A percentile compares a stretch with the other conserved stretches of the same genome.
Evolutionary conservation across 1,284 basidiomycete genomes (phyloP).

Genomic region (Ganoderma multipileum): DNA sequence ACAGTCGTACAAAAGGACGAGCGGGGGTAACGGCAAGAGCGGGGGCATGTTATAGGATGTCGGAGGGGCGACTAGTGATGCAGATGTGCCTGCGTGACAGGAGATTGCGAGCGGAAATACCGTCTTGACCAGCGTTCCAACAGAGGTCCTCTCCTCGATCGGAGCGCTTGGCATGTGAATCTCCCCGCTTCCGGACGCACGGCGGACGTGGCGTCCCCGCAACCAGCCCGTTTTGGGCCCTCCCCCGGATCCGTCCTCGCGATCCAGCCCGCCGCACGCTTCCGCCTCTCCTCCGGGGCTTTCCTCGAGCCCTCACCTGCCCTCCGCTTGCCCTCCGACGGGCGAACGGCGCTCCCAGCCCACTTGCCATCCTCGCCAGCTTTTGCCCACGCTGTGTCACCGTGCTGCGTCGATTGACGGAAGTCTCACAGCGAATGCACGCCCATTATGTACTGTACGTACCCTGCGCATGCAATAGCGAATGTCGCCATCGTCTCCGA

Average conservation of each 20-base stretch:
- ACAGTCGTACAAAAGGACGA: background rate
- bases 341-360: background rate
- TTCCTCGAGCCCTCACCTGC: conserved; percentile 6
- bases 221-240: background rate
- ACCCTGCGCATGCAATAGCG: background rate
- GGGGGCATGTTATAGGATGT: conserved; percentile 12
- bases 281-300: conserved; percentile 20
- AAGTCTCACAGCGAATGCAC: background rate
- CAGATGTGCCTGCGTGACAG: conserved; percentile 12
- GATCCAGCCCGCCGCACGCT: conserved; percentile 17
- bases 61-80: conserved; percentile 8
- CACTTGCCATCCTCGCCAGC: background rate
- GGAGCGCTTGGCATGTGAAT: conserved; percentile 20
- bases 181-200: conserved; percentile 10
- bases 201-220: conserved; percentile 6
- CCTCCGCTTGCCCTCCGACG: conserved; percentile 19
- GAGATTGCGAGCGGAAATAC: conserved; percentile 10
- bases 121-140: background rate
- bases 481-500: background rate
- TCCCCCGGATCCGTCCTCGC: conserved; percentile 8
- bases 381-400: background rate
- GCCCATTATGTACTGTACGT: background rate
- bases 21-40: background rate
- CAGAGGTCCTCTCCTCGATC: background rate
- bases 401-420: background rate